Conservation (phyloP, 148 eudicot genomes). For the Rhododendron molle region DNA sequence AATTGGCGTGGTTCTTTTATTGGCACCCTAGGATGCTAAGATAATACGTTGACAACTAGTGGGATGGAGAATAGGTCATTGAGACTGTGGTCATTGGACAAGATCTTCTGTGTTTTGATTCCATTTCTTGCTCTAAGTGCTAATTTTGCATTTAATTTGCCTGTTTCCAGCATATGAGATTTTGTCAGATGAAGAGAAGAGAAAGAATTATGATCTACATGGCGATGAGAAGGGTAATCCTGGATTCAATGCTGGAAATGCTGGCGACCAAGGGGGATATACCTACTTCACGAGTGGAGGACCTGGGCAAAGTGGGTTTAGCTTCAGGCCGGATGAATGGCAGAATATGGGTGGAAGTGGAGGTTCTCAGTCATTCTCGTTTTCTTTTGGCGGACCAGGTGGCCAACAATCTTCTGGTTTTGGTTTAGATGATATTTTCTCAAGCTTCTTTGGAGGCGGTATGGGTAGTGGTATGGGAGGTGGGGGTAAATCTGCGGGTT, state of each 20-base stretch:
- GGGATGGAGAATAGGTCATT: not conserved
- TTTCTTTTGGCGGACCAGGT: slow-evolving; percentile 81
- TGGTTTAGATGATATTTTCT: slow-evolving; percentile 76
- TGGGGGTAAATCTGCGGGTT: slow-evolving; percentile 58
- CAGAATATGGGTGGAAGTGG: slow-evolving; percentile 75
- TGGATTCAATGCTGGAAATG: slow-evolving; percentile 61
- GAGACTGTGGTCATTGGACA: not conserved
- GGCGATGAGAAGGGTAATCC: slow-evolving; percentile 83
- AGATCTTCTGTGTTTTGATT: not conserved
- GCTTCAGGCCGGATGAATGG: slow-evolving; percentile 56
- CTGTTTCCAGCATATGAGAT: slow-evolving; percentile 75
- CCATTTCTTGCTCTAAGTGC: not conserved
- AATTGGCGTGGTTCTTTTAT: not conserved
- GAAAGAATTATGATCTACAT: slow-evolving; percentile 89
- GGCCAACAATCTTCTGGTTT: slow-evolving; percentile 56
- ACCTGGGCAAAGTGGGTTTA: slow-evolving; percentile 57
- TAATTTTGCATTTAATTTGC: slow-evolving; percentile 10
- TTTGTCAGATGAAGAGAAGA: slow-evolving; percentile 80
- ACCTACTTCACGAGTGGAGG: slow-evolving; percentile 71
- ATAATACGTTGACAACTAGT: not conserved
- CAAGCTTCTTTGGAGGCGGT: slow-evolving; percentile 55
- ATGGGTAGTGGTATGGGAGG: slow-evolving; percentile 49
- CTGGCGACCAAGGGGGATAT: slow-evolving; percentile 55
- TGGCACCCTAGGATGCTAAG: not conserved
- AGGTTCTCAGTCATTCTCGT: slow-evolving; percentile 66